phyloP scores from a whole-genome alignment of 1,139 yeast species.

The Yamadazyma diospyri region DNA sequence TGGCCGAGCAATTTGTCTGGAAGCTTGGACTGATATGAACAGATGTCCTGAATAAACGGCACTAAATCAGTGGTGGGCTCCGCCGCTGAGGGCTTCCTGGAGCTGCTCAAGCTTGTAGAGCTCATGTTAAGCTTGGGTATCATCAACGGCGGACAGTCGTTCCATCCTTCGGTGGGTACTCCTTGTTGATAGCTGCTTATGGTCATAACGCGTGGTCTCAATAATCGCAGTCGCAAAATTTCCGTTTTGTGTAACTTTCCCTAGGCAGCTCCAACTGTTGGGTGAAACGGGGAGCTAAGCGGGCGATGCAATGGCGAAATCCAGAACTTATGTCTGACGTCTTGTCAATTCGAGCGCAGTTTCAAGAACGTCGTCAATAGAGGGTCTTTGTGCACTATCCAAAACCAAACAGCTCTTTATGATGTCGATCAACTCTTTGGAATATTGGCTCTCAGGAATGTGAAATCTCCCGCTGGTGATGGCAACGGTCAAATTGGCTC shows the following conservation, averaged over 20 bases:
- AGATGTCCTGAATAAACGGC: slow-evolving; percentile 14
- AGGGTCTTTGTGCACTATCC: slow-evolving; percentile 60
- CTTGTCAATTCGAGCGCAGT: slow-evolving; percentile 35
- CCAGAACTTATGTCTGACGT: no score
- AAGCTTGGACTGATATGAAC: slow-evolving; percentile 20
- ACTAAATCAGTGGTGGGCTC: slow-evolving; percentile 6
- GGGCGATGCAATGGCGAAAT: no score
- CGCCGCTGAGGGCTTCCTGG: not conserved
- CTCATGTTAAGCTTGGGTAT: slow-evolving; percentile 10
- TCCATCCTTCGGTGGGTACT: slow-evolving; percentile 45
- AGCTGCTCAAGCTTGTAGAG: slow-evolving; percentile 5
- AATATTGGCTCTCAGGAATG: slow-evolving; percentile 57
- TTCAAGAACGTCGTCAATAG: slow-evolving; percentile 55
- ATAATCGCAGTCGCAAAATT: no score
- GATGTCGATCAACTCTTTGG: slow-evolving; percentile 51
- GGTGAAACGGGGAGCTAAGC: no score
- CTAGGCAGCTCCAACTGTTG: no score
- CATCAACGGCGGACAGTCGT: slow-evolving; percentile 37
- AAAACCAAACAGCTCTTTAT: slow-evolving; percentile 59
- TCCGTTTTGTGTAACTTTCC: no score
- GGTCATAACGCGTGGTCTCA: slow-evolving; percentile 19
- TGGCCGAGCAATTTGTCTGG: slow-evolving; percentile 34
- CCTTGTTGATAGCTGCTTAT: slow-evolving; percentile 40
- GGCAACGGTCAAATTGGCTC: slow-evolving; percentile 79
- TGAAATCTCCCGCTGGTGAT: slow-evolving; percentile 66